These are phyloP conservation scores for Aureobasidium zeae DNA, from an alignment of 2,329 filamentous ascomycete genomes.

Conservation along the genomic window DNA sequence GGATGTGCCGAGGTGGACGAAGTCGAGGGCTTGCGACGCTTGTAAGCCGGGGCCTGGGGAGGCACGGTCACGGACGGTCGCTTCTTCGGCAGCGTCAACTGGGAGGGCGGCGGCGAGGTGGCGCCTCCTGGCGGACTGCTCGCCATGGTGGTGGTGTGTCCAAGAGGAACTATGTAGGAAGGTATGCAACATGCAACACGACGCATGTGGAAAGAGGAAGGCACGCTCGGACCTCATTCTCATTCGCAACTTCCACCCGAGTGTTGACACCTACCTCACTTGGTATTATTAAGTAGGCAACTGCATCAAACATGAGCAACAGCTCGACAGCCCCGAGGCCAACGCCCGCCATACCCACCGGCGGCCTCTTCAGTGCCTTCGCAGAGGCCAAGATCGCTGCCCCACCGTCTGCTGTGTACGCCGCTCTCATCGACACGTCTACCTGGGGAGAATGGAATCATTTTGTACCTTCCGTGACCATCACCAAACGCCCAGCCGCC, in stretches of 20 bases:
- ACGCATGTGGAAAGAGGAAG: slow-evolving; percentile 9
- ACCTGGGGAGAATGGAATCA: slow-evolving; percentile 41
- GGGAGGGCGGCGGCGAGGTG: slow-evolving; percentile 15
- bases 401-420: slow-evolving; percentile 35
- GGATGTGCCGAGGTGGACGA: slow-evolving; percentile 53
- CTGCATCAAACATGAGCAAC: neutral
- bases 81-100: slow-evolving; percentile 50
- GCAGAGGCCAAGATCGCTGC: slow-evolving; percentile 32
- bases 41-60: slow-evolving; percentile 37
- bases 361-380: slow-evolving; percentile 28
- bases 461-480: slow-evolving; percentile 38
- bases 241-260: neutral
- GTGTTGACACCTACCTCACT: neutral
- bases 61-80: slow-evolving; percentile 48
- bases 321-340: slow-evolving; percentile 19
- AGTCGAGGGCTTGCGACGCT: slow-evolving; percentile 64
- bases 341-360: slow-evolving; percentile 24
- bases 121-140: slow-evolving; percentile 16
- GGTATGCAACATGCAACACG: slow-evolving; percentile 2
- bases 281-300: neutral
- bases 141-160: slow-evolving; percentile 6
- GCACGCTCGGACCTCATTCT: slow-evolving; percentile 4
- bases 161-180: neutral
- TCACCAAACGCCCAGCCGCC: slow-evolving; percentile 33
- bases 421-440: slow-evolving; percentile 36